Evolutionary conservation across 2,329 filamentous ascomycete species (phyloP), one percentile per base, ranked within the genome.

Genomic region (Orbilia blumenaviensis): DNA sequence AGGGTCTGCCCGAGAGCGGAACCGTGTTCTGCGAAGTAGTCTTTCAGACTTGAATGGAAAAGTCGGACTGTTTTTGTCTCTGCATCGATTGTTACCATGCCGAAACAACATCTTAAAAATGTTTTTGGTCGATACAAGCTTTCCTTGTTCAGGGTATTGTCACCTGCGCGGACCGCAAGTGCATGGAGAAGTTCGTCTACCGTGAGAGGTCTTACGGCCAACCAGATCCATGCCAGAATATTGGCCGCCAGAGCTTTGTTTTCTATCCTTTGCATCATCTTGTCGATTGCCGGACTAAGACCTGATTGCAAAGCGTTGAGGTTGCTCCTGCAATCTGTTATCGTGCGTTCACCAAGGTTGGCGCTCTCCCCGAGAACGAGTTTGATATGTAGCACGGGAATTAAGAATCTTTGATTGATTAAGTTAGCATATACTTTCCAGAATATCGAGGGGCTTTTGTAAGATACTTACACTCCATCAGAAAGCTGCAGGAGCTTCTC

Each of bases 181-280:
- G 60, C 60, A 14, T 64, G 41, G 18, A 46, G 60, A 18, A 64
- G 60, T 48, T 64, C 60, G 8, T 46, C 16, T 14, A 32, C 25
- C 7, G 38, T 64, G 9, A 64, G 60, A n/a, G 60, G 60, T 18
- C 60, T 48, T 9, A 4, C n/a, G 12, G 41, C 60, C 10, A 27
- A 34, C 18, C 16, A 16, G 10, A 64, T 34, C 60, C 58, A 46
- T 14, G 32, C 5, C 18, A 62, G 8, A 14, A 46, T 38, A 9
- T 44, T 21, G 2, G n/a, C 25, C n/a, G 58, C 58, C 9, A 27
- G 34, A 9, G 12, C 8, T 25, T 42, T 16, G 9, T 29, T 16
- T 42, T 16, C 3, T 16, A 64, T 50, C n/a, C 27, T 48, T 14
- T 64, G 8, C 21, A 64, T 18, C 12, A 42, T 34, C 16, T 64